Conservation (phyloP, 768 basidiomycete genomes). For the Galerina sulciceps region DNA sequence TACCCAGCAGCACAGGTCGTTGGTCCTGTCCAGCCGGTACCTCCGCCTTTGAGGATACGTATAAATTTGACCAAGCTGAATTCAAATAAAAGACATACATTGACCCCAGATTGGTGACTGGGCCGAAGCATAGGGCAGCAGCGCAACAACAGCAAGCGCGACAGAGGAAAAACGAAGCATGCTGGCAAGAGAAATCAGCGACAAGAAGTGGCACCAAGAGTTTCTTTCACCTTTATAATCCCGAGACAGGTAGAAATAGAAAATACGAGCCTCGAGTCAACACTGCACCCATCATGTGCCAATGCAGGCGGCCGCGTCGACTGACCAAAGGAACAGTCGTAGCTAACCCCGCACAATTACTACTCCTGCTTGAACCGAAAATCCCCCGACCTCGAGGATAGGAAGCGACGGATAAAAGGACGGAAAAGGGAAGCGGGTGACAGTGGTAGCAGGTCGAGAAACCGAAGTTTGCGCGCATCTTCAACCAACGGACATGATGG, state of each 20-base stretch:
- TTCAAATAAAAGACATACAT: slow-evolving; percentile 15
- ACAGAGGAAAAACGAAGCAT: slow-evolving; percentile 17
- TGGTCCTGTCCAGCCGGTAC: slow-evolving; percentile 43
- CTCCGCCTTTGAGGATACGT: slow-evolving; percentile 20
- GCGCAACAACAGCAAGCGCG: slow-evolving; percentile 12
- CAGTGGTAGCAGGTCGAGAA: too few relatives aligned
- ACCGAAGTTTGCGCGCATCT: too few relatives aligned
- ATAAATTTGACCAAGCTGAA: neutral
- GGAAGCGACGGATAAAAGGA: too few relatives aligned
- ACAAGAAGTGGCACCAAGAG: neutral
- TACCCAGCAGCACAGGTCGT: slow-evolving; percentile 47
- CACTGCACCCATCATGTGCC: neutral
- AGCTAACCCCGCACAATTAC: too few relatives aligned
- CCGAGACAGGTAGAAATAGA: neutral
- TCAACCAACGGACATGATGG: too few relatives aligned
- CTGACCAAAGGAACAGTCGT: too few relatives aligned
- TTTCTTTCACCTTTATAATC: neutral
- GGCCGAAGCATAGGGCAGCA: slow-evolving; percentile 19
- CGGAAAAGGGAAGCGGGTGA: too few relatives aligned
- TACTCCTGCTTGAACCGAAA: too few relatives aligned
- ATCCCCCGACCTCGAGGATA: too few relatives aligned
- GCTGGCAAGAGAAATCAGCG: neutral
- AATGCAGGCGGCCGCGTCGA: neutral
- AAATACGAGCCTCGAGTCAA: neutral
- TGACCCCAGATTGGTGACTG: slow-evolving; percentile 26